A percentile compares a stretch with the other conserved stretches of the same genome.
phyloP scores from a whole-genome alignment of 805 yeast species.

The Wickerhamomyces silvicola region DNA sequence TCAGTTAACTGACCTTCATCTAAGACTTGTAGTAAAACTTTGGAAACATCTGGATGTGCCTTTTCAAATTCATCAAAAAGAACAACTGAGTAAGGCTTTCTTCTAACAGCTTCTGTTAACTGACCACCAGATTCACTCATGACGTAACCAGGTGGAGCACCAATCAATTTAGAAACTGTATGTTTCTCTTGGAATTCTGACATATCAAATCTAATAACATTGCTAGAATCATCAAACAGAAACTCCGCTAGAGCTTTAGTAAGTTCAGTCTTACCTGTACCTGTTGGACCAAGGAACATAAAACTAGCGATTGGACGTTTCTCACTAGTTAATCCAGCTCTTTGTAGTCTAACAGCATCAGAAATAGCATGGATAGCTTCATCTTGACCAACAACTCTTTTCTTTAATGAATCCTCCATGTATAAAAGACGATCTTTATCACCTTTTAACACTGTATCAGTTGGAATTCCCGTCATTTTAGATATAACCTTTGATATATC shows the following conservation, averaged over 20 bases:
- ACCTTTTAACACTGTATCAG: constrained; percentile 83
- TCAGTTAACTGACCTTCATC: constrained; percentile 96
- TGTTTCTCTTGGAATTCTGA: constrained; percentile 96
- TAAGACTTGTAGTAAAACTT: constrained; percentile 80
- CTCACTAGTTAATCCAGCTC: constrained; percentile 94
- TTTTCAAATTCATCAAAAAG: constrained; percentile 95
- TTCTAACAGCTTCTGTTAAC: constrained; percentile 89
- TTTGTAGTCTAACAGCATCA: constrained; percentile 90
- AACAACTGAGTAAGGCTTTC: constrained; percentile 91
- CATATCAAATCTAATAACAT: constrained; percentile 93
- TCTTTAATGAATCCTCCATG: constrained; percentile 76
- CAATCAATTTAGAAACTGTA: constrained; percentile 83
- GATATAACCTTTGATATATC: constrained; percentile 91
- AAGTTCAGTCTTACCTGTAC: constrained; percentile 96
- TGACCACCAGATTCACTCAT: constrained; percentile 94
- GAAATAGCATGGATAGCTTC: constrained; percentile 87
- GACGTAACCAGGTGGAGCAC: constrained; percentile 98
- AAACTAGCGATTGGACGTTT: constrained; percentile 95
- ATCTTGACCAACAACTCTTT: constrained; percentile 90
- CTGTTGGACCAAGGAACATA: constrained; percentile 96
- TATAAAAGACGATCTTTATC: constrained; percentile 84
- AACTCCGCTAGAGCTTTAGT: constrained; percentile 91
- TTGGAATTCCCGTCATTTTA: constrained; percentile 94
- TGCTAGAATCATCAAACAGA: constrained; percentile 78
- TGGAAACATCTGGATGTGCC: constrained; percentile 94